phyloP scores from a whole-genome alignment of 179 eudicot genomes.

The Spinacia oleracea region DNA sequence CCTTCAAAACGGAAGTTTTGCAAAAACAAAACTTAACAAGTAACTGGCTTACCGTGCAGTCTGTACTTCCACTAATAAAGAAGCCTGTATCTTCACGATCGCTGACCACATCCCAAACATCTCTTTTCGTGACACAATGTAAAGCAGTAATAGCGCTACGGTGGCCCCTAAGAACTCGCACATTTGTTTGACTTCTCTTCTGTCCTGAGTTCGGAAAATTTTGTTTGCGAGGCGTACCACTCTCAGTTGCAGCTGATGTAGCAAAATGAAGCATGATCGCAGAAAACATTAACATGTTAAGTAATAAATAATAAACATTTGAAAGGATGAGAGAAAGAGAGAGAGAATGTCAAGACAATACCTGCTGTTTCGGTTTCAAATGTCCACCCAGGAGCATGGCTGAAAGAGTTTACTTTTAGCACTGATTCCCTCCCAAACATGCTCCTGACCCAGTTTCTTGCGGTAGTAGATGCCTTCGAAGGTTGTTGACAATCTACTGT shows the following conservation, averaged over 20 bases:
- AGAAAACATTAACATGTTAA: neutral
- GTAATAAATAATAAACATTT: neutral
- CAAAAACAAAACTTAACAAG: neutral
- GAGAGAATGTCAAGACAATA: constrained; percentile 18
- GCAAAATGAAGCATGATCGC: constrained; percentile 18
- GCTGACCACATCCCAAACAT: constrained; percentile 93
- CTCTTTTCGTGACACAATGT: constrained; percentile 87
- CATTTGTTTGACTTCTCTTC: constrained; percentile 66
- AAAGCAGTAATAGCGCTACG: constrained; percentile 79
- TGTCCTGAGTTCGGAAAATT: constrained; percentile 55
- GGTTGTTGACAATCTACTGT: constrained; percentile 56
- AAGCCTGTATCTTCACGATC: constrained; percentile 98
- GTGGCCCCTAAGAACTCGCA: constrained; percentile 82
- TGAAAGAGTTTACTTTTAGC: constrained; percentile 53
- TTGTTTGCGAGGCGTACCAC: constrained; percentile 59
- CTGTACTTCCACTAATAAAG: constrained; percentile 92
- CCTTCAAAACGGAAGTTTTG: neutral
- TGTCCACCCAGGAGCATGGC: constrained; percentile 55
- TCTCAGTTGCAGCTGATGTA: constrained; percentile 47
- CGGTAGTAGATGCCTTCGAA: constrained; percentile 68
- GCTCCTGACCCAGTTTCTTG: constrained; percentile 92
- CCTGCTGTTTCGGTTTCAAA: constrained; percentile 56
- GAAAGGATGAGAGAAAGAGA: neutral
- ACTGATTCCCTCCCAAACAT: constrained; percentile 82
- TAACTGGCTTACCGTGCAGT: constrained; percentile 56